These are phyloP conservation scores for Neohortaea acidophila DNA, from an alignment of 495 filamentous ascomycete genomes.

Conservation along the genomic window DNA sequence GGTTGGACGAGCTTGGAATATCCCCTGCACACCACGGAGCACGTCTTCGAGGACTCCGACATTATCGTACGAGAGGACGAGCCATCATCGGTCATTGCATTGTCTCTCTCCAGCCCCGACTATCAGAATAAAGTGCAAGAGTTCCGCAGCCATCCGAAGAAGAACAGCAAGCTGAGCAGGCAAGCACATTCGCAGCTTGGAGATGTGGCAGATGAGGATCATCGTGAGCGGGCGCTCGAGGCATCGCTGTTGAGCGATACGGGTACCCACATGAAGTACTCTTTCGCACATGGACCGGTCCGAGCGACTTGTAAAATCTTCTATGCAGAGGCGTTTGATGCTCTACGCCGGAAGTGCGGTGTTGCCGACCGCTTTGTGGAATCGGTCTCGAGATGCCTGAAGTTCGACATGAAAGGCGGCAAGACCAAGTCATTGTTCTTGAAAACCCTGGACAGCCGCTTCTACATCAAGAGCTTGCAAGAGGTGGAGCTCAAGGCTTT, in stretches of 20 bases:
- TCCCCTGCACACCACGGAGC: constrained; percentile 71
- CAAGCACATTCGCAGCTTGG: constrained; percentile 3
- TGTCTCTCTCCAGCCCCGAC: constrained; percentile 71
- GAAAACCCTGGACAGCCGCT: constrained; percentile 87
- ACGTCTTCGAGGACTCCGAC: constrained; percentile 95
- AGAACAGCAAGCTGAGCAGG: constrained; percentile 7
- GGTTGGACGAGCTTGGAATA: constrained; percentile 94
- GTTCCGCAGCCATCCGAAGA: constrained; percentile 40
- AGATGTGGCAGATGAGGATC: constrained; percentile 5
- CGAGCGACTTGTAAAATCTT: constrained; percentile 97
- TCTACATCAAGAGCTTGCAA: constrained; percentile 80
- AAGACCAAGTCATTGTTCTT: constrained; percentile 98
- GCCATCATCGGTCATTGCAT: constrained; percentile 87
- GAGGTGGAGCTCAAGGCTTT: constrained; percentile 87
- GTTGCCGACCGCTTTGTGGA: constrained; percentile 88
- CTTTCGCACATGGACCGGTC: constrained; percentile 78
- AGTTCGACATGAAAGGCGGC: constrained; percentile 97
- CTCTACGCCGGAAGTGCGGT: constrained; percentile 79
- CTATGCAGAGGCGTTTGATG: constrained; percentile 95
- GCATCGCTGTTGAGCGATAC: constrained; percentile 54
- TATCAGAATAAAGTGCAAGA: constrained; percentile 64
- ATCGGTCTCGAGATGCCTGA: constrained; percentile 82
- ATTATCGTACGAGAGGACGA: constrained; percentile 96
- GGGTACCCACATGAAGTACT: constrained; percentile 85
- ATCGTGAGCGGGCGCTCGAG: constrained; percentile 26